Conservation (phyloP, 2,329 filamentous ascomycete genomes). For the Elsinoe australis region DNA sequence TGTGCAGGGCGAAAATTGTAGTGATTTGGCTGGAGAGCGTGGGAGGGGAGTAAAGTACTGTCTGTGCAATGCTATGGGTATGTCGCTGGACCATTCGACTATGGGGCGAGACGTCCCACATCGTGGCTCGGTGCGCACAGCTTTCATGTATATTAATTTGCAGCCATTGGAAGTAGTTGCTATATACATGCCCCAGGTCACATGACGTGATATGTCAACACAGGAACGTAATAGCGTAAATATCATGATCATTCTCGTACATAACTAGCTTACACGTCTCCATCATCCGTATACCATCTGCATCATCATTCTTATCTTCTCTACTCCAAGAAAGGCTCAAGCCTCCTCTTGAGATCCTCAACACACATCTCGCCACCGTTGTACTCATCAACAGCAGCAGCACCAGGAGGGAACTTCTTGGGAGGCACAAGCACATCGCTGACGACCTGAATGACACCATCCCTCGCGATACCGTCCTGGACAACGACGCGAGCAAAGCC, state of each 20-base stretch:
- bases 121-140: too few relatives aligned
- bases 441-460: constrained; percentile 78
- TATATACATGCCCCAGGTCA: too few relatives aligned
- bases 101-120: too few relatives aligned
- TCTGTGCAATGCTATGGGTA: too few relatives aligned
- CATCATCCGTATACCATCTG: neutral
- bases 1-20: too few relatives aligned
- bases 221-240: neutral
- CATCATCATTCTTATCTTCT: too few relatives aligned
- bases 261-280: neutral
- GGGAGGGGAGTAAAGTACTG: too few relatives aligned
- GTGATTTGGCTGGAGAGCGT: too few relatives aligned
- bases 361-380: constrained; percentile 49
- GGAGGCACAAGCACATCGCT: constrained; percentile 69
- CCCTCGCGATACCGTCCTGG: constrained; percentile 62
- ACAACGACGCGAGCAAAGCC: constrained; percentile 58
- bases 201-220: too few relatives aligned
- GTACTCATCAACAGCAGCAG: constrained; percentile 24
- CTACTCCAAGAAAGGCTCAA: constrained; percentile 39
- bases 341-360: constrained; percentile 53
- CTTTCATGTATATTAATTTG: too few relatives aligned
- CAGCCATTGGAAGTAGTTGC: too few relatives aligned
- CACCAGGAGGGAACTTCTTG: constrained; percentile 37
- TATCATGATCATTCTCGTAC: neutral
- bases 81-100: too few relatives aligned